Evolutionary conservation across 1,284 basidiomycete genomes (phyloP), one percentile per base, ranked within the genome.

Genomic region (Boletus semigastroideus): DNA sequence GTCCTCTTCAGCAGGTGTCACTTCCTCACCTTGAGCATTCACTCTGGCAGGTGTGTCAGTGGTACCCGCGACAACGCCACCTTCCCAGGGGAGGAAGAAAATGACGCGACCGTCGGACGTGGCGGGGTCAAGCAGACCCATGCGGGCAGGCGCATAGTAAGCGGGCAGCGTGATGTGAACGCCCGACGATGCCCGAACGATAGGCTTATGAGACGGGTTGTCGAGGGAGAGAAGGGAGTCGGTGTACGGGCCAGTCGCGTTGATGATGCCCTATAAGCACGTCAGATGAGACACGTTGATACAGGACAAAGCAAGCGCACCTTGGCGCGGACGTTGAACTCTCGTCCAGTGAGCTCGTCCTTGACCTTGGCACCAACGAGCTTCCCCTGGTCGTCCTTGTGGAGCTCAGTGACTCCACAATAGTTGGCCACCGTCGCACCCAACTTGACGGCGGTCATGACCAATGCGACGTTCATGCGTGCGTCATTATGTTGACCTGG

Each of bases 31-130:
- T 14, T 64, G 55, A 1, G 54, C 79, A 49, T 83, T 80, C 51
- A 98, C 90, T 4, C 73, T 72, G 1, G 90, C 85, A 1, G 92
- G 89, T 0, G 90, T 82, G 71, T 99, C 96, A 19, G 96, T 99
- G 7, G 96, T 98, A 25, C 95, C 96, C 4, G 96, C 96, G 57
- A 99, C 96, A 44, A 94, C 95, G 73, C 92, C 93, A 20, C 96
- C 96, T 74, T 98, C 90, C 96, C 96, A 99, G 0, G 96, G 96
- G 19, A 99, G 81, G 83, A 98, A 98, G 81, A 98, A 99, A 67
- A 98, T 96, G 54, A 99, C 95, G 42, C 96, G 88, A 1, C 96
- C 96, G 62, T 99, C 96, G 0, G 91, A 94, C 9, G 96, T 98
- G 11, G 92, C 80, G 0, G 96, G 96, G 73, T 99, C 96, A 49